phyloP scores from a whole-genome alignment of 371 early-diverging fungal genomes.

The Rhizopus sp. region DNA sequence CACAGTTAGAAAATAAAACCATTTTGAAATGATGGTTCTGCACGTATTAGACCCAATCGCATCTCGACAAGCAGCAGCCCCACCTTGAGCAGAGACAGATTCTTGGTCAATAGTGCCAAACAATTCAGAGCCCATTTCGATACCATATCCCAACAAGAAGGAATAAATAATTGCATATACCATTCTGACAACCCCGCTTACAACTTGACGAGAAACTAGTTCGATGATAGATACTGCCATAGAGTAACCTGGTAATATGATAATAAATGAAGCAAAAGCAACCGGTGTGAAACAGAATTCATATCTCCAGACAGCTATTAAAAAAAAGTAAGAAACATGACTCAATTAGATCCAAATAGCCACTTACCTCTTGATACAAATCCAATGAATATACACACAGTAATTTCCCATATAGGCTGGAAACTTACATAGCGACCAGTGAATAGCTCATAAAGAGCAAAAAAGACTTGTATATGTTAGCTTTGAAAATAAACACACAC shows the following conservation, averaged over 20 bases:
- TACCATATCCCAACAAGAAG: constrained; percentile 78
- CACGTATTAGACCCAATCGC: constrained; percentile 30
- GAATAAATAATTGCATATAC: constrained; percentile 80
- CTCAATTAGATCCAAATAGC: not conserved
- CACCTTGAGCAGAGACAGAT: constrained; percentile 17
- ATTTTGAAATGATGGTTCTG: constrained; percentile 25
- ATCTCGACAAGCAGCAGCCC: constrained; percentile 13
- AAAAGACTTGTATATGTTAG: constrained; percentile 29
- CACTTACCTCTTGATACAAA: constrained; percentile 58
- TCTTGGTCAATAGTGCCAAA: constrained; percentile 42
- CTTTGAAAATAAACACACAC: not conserved
- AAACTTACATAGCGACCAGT: constrained; percentile 43
- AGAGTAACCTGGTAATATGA: constrained; percentile 72
- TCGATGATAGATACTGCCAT: constrained; percentile 82
- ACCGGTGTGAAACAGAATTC: constrained; percentile 52
- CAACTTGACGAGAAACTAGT: constrained; percentile 80
- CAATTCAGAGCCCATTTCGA: constrained; percentile 68
- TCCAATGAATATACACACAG: constrained; percentile 69
- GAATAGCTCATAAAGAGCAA: constrained; percentile 45
- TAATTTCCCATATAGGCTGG: constrained; percentile 67
- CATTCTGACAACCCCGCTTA: constrained; percentile 84
- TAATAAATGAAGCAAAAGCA: constrained; percentile 56
- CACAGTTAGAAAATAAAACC: constrained; percentile 39
- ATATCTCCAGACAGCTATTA: constrained; percentile 29
- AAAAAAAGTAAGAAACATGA: constrained; percentile 4